Evolutionary conservation across 2,329 filamentous ascomycete genomes (phyloP), one percentile per base, ranked within the genome.

Genomic region (Claviceps cyperi): DNA sequence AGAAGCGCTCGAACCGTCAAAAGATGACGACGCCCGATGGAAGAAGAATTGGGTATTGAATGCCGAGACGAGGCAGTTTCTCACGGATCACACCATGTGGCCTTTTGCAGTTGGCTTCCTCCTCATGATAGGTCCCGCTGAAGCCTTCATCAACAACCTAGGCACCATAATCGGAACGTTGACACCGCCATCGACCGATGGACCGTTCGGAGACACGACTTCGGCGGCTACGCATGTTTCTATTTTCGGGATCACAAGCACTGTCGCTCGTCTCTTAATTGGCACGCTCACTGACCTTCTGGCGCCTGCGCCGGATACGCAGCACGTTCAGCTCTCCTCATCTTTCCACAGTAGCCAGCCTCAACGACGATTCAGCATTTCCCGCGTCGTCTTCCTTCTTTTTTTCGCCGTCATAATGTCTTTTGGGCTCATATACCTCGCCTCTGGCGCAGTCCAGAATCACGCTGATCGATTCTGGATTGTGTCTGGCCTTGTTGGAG

Each of bases 91-190:
- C 53, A 96, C 89, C 13, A 97, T 97, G 91, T 98, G 91, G 91
- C 86, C 82, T 62, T 83, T 98, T 57, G 88, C 91, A 0, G 71
- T 83, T 1, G 90, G 89, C 19, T 97, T 98, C 68, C 87, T 97
- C 66, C 77, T 97, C 54, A 86, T 95, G 58, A 86, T 90, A 49
- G 92, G 92, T 0, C 91, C 92, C 0, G 91, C 90, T n/a, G 92
- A 98, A 67, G 86, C 91, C 11, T 98, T 96, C 64, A 89, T 97
- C 68, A 98, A 97, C 69, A 98, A 97, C 59, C 72, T 98, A 9
- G 92, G 92, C 37, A 96, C 90, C 22, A 83, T 98, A 53, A 90
- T 97, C 58, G 84, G 86, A 57, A 94, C 91, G 0, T 73, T 96
- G 3, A 86, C 86, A 43, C 77, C 76, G 14, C 81, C 79, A 17